Conservation (phyloP, 2,329 filamentous ascomycete genomes). For the Epichloe festucae region DNA sequence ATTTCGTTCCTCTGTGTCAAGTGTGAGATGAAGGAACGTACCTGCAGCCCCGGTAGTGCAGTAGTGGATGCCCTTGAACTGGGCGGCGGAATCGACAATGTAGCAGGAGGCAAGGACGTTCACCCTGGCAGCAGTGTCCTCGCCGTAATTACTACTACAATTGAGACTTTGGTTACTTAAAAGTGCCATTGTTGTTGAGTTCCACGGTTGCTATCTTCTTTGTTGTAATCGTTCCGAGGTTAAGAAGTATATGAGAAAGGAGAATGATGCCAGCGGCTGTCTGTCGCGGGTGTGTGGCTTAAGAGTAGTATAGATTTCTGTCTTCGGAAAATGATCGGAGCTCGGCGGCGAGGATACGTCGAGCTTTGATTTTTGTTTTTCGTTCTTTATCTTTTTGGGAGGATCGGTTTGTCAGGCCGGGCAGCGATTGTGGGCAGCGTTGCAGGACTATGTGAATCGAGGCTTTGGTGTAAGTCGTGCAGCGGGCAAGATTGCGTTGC, state of each 20-base stretch:
- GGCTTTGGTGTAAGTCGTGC: neutral
- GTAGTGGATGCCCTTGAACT: slow-evolving; percentile 80
- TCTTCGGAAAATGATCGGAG: neutral
- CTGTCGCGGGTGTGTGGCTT: neutral
- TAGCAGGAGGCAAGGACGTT: slow-evolving; percentile 89
- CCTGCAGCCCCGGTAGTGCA: slow-evolving; percentile 82
- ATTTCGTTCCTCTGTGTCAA: neutral
- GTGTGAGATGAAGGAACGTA: slow-evolving; percentile 23
- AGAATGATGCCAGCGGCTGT: slow-evolving; percentile 6
- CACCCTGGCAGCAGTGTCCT: slow-evolving; percentile 48
- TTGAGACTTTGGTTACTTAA: slow-evolving; percentile 59
- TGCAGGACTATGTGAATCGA: neutral
- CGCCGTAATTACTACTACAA: slow-evolving; percentile 68
- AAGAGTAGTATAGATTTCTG: neutral
- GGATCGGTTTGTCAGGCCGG: neutral
- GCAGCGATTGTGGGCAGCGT: neutral
- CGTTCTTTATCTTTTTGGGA: neutral
- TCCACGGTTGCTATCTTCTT: slow-evolving; percentile 11
- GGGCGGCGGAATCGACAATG: slow-evolving; percentile 59
- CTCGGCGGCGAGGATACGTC: neutral
- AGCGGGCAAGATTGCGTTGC: neutral
- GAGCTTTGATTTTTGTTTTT: neutral
- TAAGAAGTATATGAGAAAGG: neutral
- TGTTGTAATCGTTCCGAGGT: slow-evolving; percentile 6
- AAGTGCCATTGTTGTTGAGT: slow-evolving; percentile 40